Base-by-base conservation (phyloP, 192 early-diverging fungal genomes). In the Gigaspora rosea region DNA sequence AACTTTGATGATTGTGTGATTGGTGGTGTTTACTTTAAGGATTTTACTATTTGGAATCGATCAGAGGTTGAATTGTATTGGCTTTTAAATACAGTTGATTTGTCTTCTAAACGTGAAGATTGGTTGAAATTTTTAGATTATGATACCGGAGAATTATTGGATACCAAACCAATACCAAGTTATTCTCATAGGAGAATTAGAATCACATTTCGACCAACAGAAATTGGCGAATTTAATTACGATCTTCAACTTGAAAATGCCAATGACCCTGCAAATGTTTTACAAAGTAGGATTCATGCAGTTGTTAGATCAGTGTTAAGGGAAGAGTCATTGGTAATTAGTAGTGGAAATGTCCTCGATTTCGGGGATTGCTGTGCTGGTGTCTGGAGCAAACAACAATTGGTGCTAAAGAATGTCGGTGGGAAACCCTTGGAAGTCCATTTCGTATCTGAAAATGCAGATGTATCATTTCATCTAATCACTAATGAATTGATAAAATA, bases 281-380 rank as follows among this genome's bases (percentile, higher is more conserved):
- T 94, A 35, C 85, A 95, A 79, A 90, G 90, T 58, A 88, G 88
- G 15, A 89, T 97, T 51, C 92, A 95, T 73, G 95, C 95, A 0
- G 82, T 89, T n/a, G 93, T 95, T 1, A 85, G 91, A 18, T 89
- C 91, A 36, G 92, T 85, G 50, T 85, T 85, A 76, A 85, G 86
- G 76, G 94, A 95, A 81, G 95, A 92, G 80, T 87, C 89, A 20
- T 81, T 90, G 62, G 84, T 87, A 11, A 88, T 90, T 66, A 93
- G 89, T 80, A 92, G 86, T 76, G 92, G 88, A 46, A 93, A 83
- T 79, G 83, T 84, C 51, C 73, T 99, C 33, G 95, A 98, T 80
- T 99, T 99, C 87, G 95, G 95, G 52, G 95, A 98, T 77, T 97
- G 96, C 79, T 91, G 88, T 75, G 93, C 94, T 52, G 96, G 96